A percentile compares a stretch with the other conserved stretches of the same genome.
These are phyloP conservation scores for Salisapilia sapeloensis DNA, from an alignment of 352 stramenopile genomes.

Conservation along the genomic window DNA sequence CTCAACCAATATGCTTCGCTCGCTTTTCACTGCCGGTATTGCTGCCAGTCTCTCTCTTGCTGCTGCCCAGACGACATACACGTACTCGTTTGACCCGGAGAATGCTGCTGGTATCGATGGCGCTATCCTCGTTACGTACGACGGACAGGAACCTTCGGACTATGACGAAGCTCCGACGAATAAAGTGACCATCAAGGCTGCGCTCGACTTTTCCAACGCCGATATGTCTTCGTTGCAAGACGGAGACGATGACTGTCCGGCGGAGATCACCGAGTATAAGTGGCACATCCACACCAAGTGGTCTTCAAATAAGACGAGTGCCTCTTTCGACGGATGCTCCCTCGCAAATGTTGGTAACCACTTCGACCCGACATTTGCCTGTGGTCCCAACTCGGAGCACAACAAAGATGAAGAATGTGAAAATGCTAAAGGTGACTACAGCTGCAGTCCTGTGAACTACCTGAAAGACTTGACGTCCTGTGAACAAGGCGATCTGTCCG, in stretches of 20 bases:
- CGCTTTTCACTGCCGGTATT: too few relatives aligned
- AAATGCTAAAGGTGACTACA: slow-evolving; percentile 15
- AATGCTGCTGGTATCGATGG: slow-evolving; percentile 18
- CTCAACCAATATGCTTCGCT: too few relatives aligned
- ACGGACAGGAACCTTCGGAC: too few relatives aligned
- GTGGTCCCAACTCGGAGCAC: slow-evolving; percentile 31
- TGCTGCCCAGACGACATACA: slow-evolving; percentile 8
- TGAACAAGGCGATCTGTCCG: slow-evolving; percentile 35
- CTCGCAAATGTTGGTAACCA: slow-evolving; percentile 23
- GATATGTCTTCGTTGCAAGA: slow-evolving; percentile 10
- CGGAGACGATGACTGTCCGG: slow-evolving; percentile 21
- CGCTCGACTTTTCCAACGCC: slow-evolving; percentile 27
- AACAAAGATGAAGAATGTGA: slow-evolving; percentile 15
- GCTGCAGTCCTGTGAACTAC: slow-evolving; percentile 21
- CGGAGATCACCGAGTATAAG: slow-evolving; percentile 16
- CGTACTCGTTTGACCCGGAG: slow-evolving; percentile 24
- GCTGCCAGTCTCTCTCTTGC: not conserved
- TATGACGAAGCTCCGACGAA: slow-evolving; percentile 5
- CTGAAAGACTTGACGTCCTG: slow-evolving; percentile 13
- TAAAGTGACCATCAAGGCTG: slow-evolving; percentile 15
- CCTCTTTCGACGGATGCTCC: slow-evolving; percentile 19
- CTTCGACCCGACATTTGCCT: slow-evolving; percentile 36
- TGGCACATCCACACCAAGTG: slow-evolving; percentile 47
- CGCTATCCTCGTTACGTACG: slow-evolving; percentile 22
- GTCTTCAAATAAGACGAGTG: slow-evolving; percentile 9